Conservation (phyloP, 169 alveolate genomes). For the Plasmodium adleri region DNA sequence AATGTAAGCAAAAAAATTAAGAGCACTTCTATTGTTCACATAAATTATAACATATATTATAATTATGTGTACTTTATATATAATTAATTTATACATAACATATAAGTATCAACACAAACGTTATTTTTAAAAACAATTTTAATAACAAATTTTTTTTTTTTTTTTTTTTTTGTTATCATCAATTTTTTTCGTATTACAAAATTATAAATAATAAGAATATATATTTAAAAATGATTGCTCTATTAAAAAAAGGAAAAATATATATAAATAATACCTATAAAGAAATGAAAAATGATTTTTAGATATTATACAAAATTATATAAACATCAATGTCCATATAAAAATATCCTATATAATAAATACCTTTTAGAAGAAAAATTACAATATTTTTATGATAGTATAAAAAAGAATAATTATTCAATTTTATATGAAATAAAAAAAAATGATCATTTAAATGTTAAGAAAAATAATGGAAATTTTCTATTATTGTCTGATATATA, state of each 20-base stretch:
- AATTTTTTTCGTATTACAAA: too few species aligned
- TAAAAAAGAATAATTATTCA: background rate
- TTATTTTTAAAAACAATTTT: too few species aligned
- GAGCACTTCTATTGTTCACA: too few species aligned
- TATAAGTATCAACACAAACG: too few species aligned
- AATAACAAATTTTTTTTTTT: too few species aligned
- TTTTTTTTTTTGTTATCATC: too few species aligned
- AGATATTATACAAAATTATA: constrained; percentile 20
- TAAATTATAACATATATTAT: too few species aligned
- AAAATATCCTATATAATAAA: constrained; percentile 19
- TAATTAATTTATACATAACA: too few species aligned
- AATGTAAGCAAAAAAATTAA: too few species aligned
- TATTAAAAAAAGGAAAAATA: background rate
- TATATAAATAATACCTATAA: background rate
- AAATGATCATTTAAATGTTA: background rate
- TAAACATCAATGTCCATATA: constrained; percentile 15
- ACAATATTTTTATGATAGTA: background rate
- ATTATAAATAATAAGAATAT: too few species aligned
- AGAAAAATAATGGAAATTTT: background rate
- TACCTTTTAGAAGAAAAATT: constrained; percentile 15
- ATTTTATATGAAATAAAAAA: constrained; percentile 8
- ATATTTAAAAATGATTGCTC: background rate
- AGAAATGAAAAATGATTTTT: constrained; percentile 38
- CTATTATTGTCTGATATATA: background rate
- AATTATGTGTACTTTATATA: too few species aligned